Evolutionary conservation across 148 eudicot species (phyloP), one percentile per base, ranked within the genome.

Genomic region (Fagopyrum homotropicum): DNA sequence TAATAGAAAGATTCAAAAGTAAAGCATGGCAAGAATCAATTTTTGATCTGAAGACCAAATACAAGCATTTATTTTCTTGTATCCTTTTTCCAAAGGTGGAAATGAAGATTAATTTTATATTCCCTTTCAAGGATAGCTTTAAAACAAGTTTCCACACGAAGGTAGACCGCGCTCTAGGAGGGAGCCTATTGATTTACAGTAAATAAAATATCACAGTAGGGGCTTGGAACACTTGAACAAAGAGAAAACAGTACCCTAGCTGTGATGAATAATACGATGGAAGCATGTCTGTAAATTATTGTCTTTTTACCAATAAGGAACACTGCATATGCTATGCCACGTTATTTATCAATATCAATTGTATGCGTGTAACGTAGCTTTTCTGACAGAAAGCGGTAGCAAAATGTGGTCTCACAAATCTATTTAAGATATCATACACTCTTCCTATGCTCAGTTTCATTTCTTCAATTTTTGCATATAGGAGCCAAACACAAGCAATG

Each of bases 401-500:
- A 35, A 26, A 15, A 0, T 61, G 35, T 12, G 15, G 10, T 43
- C 7, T 43, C 71, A 35, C 6, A 40, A 59, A 63, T 30, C 47
- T 66, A 66, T 66, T 17, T 17, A 43, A 40, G 17, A 64, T 64
- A 66, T 9, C 4, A 40, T 5, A 66, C 71, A 5, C 71, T 66
- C 71, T 40, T 66, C 70, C 47, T 35, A 63, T 66, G 45, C 46
- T 43, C 47, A 66, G 15, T 66, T 40, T 66, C 45, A 15, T 66
- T 40, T 66, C 17, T 15, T 66, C 4, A 5, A 66, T 63, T 45
- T 22, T 40, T 66, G 17, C 7, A 4, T 43, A 66, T 66, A 66
- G 47, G 19, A 40, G 14, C 71, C 71, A 66, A 66, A 17, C 22
- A 40, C 71, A 66, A 66, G 47, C 46, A 66, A 5, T 40, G 15